Evolutionary conservation across 2,329 filamentous ascomycete genomes (phyloP).

Genomic region (Purpureocillium lavendulum): DNA sequence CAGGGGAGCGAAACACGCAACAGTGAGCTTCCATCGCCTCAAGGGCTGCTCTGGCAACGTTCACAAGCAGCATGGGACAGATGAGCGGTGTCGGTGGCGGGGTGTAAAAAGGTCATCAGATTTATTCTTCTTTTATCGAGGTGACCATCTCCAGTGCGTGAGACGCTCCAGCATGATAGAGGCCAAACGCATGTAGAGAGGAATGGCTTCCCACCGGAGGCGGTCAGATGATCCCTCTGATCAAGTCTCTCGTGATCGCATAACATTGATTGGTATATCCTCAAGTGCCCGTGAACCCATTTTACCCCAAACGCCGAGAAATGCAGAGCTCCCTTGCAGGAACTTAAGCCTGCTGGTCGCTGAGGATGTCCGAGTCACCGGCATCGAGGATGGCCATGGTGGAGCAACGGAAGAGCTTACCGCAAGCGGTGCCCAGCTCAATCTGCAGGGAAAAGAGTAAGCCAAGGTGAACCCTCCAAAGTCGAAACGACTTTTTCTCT

Average conservation of each 20-base stretch:
- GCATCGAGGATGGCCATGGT: conserved; percentile 96
- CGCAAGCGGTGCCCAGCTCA: conserved; percentile 94
- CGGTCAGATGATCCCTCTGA: conserved; percentile 5
- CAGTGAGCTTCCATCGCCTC: no score
- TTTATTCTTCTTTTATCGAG: conserved; percentile 11
- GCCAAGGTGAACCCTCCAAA: conserved; percentile 76
- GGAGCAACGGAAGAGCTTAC: conserved; percentile 97
- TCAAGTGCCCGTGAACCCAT: conserved; percentile 22
- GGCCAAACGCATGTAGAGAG: conserved; percentile 14
- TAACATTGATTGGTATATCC: conserved; percentile 28
- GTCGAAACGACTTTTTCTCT: conserved; percentile 84
- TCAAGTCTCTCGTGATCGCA: conserved; percentile 21
- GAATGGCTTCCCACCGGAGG: conserved; percentile 10
- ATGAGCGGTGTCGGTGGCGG: not conserved
- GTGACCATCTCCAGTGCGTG: conserved; percentile 5
- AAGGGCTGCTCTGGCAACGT: no score
- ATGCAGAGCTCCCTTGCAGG: conserved; percentile 13
- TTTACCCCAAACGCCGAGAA: conserved; percentile 36
- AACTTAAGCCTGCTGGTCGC: conserved; percentile 58
- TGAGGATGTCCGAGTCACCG: conserved; percentile 97
- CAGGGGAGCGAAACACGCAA: no score
- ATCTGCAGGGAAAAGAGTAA: conserved; percentile 63
- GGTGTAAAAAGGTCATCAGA: conserved; percentile 8
- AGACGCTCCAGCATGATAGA: not conserved
- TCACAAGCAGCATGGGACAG: no score